phyloP scores from a whole-genome alignment of 306 rosid species.

The Adenanthera pavonina region DNA sequence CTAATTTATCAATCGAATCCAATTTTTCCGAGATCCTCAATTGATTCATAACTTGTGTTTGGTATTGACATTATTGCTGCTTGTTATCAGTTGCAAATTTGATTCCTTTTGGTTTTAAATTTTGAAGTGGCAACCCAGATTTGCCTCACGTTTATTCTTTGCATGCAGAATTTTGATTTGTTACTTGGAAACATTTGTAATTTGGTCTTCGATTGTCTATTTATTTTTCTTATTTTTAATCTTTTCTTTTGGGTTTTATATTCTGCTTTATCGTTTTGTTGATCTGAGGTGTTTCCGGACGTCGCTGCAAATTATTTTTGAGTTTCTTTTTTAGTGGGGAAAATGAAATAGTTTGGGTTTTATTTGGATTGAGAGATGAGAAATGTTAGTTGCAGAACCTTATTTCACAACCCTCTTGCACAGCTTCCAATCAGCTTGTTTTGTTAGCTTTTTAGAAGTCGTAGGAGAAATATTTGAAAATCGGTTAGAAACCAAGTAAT shows the following conservation, averaged over 20 bases:
- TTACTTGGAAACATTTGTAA: conserved; percentile 40
- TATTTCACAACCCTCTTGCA: background rate
- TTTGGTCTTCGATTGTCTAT: conserved; percentile 41
- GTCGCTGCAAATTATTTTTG: background rate
- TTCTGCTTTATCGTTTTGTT: conserved; percentile 38
- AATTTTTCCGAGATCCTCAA: conserved; percentile 64
- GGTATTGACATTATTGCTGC: conserved; percentile 17
- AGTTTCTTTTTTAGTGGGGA: background rate
- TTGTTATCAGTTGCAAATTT: background rate
- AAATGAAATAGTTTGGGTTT: background rate
- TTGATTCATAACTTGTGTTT: conserved; percentile 24
- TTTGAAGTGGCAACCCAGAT: conserved; percentile 11
- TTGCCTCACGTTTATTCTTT: conserved; percentile 21
- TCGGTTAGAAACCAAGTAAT: background rate
- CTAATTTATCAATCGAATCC: conserved; percentile 35
- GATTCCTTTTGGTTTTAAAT: background rate
- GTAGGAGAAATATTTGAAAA: background rate
- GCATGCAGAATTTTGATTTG: conserved; percentile 34
- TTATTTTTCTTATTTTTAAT: background rate
- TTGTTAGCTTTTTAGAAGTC: background rate
- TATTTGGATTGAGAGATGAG: background rate
- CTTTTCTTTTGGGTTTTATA: background rate
- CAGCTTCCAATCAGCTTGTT: background rate
- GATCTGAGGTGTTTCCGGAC: conserved; percentile 38
- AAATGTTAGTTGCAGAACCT: background rate